These are phyloP conservation scores for Chenopodium quinoa DNA, from an alignment of 148 eudicot genomes.

Conservation along the genomic window DNA sequence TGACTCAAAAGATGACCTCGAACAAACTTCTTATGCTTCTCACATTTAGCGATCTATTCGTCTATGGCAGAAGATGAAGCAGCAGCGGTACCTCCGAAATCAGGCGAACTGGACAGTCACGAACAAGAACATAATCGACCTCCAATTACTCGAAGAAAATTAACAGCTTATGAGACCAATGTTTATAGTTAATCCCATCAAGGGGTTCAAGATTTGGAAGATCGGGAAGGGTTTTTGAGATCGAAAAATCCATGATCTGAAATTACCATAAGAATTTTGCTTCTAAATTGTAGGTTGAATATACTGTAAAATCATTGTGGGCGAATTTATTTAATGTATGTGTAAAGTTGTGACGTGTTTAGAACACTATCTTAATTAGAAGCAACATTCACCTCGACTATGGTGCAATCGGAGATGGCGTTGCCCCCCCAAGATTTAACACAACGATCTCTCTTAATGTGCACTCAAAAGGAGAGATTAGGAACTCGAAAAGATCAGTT, in stretches of 20 bases:
- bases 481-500: too few relatives aligned
- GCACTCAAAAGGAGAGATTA: background rate
- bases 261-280: background rate
- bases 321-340: background rate
- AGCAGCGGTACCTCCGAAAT: too few relatives aligned
- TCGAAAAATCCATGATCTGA: background rate
- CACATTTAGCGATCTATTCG: background rate
- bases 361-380: background rate
- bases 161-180: background rate
- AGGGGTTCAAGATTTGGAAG: background rate
- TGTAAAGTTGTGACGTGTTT: background rate
- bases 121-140: background rate
- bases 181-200: background rate
- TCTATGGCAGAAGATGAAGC: background rate
- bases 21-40: background rate
- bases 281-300: background rate
- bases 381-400: background rate
- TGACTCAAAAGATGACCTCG: constrained; percentile 2
- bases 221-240: background rate
- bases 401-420: too few relatives aligned
- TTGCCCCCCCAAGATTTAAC: background rate
- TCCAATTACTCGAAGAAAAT: constrained; percentile 15
- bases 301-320: background rate
- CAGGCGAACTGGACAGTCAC: background rate
- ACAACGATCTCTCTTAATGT: background rate